Evolutionary conservation across 2,329 filamentous ascomycete genomes (phyloP).

Genomic region (Ophiognomonia clavigignenti-juglandacearum): DNA sequence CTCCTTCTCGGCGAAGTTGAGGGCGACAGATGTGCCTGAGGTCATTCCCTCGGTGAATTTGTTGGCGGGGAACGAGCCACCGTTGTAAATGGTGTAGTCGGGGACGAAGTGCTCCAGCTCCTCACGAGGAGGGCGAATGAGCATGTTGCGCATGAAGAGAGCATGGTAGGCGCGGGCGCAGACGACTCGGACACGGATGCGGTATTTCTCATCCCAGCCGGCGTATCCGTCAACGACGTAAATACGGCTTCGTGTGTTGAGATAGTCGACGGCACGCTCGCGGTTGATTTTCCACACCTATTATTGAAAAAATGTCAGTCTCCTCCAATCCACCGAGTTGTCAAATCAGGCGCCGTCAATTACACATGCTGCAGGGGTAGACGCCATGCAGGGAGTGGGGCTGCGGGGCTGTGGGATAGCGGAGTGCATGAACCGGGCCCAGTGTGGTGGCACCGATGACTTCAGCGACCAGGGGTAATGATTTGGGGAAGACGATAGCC

Average conservation of each 20-base stretch:
- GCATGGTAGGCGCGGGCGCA: slow-evolving; percentile 99
- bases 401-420: slow-evolving; percentile 7
- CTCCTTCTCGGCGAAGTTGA: slow-evolving; percentile 99
- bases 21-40: slow-evolving; percentile 92
- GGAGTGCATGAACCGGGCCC: slow-evolving; percentile 14
- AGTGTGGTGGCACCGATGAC: slow-evolving; percentile 11
- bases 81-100: slow-evolving; percentile 99
- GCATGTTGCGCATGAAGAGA: slow-evolving; percentile 99
- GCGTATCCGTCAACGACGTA: slow-evolving; percentile 97
- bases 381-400: slow-evolving; percentile 10
- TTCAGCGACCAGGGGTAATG: slow-evolving; percentile 14
- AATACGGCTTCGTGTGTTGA: slow-evolving; percentile 98
- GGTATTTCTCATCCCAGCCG: slow-evolving; percentile 97
- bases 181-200: slow-evolving; percentile 94
- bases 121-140: slow-evolving; percentile 86
- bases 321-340: not conserved
- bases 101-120: slow-evolving; percentile 97
- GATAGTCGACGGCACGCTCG: slow-evolving; percentile 96
- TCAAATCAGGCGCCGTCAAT: not conserved
- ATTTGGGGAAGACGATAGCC: not conserved
- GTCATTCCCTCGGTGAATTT: slow-evolving; percentile 98
- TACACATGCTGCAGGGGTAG: slow-evolving; percentile 4
- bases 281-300: slow-evolving; percentile 99
- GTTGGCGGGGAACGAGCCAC: slow-evolving; percentile 96
- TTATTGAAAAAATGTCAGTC: slow-evolving; percentile 23